A percentile compares a stretch with the other conserved stretches of the same genome.
phyloP scores from a whole-genome alignment of 306 rosid genomes.

The Glycine soja region DNA sequence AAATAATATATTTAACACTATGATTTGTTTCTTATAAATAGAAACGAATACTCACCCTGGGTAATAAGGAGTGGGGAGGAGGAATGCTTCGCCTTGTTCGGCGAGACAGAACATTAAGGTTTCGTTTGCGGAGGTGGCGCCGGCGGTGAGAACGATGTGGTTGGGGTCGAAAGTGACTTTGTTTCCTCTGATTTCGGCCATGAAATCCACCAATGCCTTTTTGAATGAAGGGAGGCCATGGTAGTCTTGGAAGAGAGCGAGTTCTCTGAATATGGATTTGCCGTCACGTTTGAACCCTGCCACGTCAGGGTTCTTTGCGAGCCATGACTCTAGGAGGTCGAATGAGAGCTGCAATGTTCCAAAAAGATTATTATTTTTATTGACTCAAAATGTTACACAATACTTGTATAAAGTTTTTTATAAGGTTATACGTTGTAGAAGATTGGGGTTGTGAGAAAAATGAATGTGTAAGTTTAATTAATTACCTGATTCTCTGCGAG shows the following conservation, averaged over 20 bases:
- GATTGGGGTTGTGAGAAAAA: too few species aligned
- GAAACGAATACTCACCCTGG: slow-evolving; percentile 60
- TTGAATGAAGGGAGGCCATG: slow-evolving; percentile 90
- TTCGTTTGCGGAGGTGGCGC: slow-evolving; percentile 86
- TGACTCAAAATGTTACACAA: background rate
- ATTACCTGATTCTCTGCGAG: slow-evolving; percentile 90
- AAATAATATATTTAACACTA: too few species aligned
- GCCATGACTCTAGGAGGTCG: slow-evolving; percentile 86
- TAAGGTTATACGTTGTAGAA: too few species aligned
- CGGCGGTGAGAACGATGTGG: slow-evolving; percentile 80
- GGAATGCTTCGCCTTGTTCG: slow-evolving; percentile 74
- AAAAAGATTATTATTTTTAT: background rate
- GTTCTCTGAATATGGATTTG: slow-evolving; percentile 81
- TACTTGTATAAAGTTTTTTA: too few species aligned
- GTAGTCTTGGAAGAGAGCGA: slow-evolving; percentile 95
- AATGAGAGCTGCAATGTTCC: slow-evolving; percentile 68
- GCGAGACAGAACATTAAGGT: slow-evolving; percentile 85
- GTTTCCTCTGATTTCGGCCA: slow-evolving; percentile 82
- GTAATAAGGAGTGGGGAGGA: slow-evolving; percentile 86
- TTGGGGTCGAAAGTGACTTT: slow-evolving; percentile 67
- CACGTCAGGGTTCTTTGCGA: slow-evolving; percentile 77
- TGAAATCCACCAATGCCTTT: slow-evolving; percentile 75
- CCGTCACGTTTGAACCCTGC: slow-evolving; percentile 76
- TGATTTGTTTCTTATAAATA: too few species aligned
- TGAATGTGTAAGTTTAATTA: background rate